Base-by-base conservation (phyloP, 176 grass and related monocot genomes). In the Pontederia crassipes region DNA sequence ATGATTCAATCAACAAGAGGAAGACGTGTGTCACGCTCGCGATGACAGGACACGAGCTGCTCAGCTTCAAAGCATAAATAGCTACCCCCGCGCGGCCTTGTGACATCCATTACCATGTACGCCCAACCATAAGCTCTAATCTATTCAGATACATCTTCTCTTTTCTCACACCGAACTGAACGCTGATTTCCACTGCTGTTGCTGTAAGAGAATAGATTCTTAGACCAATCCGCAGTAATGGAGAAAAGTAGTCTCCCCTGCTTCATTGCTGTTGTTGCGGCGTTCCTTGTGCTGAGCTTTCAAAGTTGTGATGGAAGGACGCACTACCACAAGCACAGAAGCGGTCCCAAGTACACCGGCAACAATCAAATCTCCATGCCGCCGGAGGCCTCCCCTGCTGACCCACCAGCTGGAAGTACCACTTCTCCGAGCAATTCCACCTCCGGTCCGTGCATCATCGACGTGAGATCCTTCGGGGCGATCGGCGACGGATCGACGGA, bases 401-500 rank as follows among this genome's bases (percentile, higher is more conserved):
- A 45, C 13, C 53, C 75, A 45, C 78, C 69, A 12, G 17, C 28
- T n/a, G 1, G 11, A 35, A 62, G 46, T 68, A 49, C 55, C 26
- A 17, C 69, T 14, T 1, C 28, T n/a, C 5, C 2, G 1, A 61
- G 53, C 12, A 49, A 0, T 17, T 46, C 53, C 2, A 11, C 17
- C 12, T 55, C 59, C 0, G 45, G 11, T 28, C n/a, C 15, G 0
- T 20, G 55, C 55, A 65, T 89, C 46, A 89, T 89, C 45, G 68
- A 95, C 69, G 85, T 89, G 27, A 72, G 82, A 45, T 59, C 74
- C 40, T 95, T 78, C 7, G 82, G 89, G 11, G 85, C 79, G 6
- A 32, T 71, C 45, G 85, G 89, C 48, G 65, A 95, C 71, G 81
- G 66, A 51, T 69, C 79, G 1, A 54, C 45, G 13, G 68, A 85